These are phyloP conservation scores for Ceratocystis huliohia DNA, from an alignment of 2,329 filamentous ascomycete genomes.

Conservation along the genomic window DNA sequence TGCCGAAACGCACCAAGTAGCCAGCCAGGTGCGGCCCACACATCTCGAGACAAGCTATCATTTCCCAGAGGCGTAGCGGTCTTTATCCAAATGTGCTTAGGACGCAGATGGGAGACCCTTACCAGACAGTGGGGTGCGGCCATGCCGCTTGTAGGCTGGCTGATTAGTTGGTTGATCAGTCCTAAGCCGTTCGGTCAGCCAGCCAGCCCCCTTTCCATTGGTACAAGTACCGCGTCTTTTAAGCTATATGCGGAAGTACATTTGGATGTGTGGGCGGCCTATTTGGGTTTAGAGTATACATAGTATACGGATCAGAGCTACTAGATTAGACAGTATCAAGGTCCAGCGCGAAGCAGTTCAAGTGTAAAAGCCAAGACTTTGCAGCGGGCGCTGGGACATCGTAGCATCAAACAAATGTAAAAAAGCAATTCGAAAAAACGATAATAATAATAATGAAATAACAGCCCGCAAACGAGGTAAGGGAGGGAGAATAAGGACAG, in stretches of 20 bases:
- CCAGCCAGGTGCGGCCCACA: constrained; percentile 13
- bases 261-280: background rate
- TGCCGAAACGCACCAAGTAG: constrained; percentile 8
- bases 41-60: constrained; percentile 17
- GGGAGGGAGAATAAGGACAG: background rate
- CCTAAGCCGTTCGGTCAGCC: too few relatives aligned
- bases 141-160: background rate
- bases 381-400: background rate
- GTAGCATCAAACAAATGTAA: background rate
- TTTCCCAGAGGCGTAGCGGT: background rate
- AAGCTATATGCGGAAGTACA: background rate
- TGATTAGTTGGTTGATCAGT: too few relatives aligned
- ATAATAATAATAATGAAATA: background rate
- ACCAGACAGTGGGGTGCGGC: background rate
- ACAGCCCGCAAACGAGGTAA: background rate
- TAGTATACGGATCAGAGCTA: too few relatives aligned
- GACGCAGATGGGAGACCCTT: background rate
- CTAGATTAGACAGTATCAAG: background rate
- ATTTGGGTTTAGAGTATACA: background rate
- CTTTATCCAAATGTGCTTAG: background rate
- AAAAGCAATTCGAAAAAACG: too few relatives aligned
- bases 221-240: background rate
- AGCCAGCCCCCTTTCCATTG: too few relatives aligned
- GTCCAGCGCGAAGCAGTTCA: background rate
- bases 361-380: background rate